Base-by-base conservation (phyloP, 2,329 filamentous ascomycete genomes). In the Fusarium solani-melongenae region DNA sequence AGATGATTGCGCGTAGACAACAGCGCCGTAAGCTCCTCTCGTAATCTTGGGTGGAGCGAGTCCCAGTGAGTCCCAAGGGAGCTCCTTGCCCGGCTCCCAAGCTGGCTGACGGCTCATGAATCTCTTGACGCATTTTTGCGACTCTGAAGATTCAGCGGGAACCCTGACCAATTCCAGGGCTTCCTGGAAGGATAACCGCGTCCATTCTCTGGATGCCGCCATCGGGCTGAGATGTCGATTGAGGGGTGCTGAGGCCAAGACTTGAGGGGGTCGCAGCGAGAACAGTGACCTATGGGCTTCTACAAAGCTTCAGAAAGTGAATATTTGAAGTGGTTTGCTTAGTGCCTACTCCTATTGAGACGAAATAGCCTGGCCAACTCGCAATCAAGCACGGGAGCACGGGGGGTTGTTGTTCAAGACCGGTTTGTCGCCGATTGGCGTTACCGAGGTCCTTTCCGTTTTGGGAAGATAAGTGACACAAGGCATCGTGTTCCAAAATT, bases 1-100 rank as follows among this genome's bases (percentile, higher is more conserved):
- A 9, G 83, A 73, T 15, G 83, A 80, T 65, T 83, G 81, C 4
- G 79, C 78, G 64, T 82, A 84, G 33, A 84, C 83, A 27, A 81
- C 79, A 6, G 82, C 83, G 7, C 83, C 83, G 53, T 79, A 84
- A 0, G 79, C 80, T n/a, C 79, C 78, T 22, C 72, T 77, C 36
- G 57, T 72, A 46, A 71, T 69, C 49, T 59, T 75, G 4, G 67
- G 62, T 0, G 39, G 60, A 55, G 24, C 39, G 8, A 72, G 56
- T 11, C 76, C 76, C 3, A 77, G 6, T 3, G 68, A 33, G 6
- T 74, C 72, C 79, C 80, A 79, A 6, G 80, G 80, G 12, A 83
- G 71, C 20, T 82, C 79, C 9, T 66, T 66, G 2, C 79, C 82
- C 0, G 81, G 76, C 38, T 67, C 77, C 82, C 81, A 83, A 2